Base-by-base conservation (phyloP, 768 basidiomycete genomes). In the Mrakia frigida region DNA sequence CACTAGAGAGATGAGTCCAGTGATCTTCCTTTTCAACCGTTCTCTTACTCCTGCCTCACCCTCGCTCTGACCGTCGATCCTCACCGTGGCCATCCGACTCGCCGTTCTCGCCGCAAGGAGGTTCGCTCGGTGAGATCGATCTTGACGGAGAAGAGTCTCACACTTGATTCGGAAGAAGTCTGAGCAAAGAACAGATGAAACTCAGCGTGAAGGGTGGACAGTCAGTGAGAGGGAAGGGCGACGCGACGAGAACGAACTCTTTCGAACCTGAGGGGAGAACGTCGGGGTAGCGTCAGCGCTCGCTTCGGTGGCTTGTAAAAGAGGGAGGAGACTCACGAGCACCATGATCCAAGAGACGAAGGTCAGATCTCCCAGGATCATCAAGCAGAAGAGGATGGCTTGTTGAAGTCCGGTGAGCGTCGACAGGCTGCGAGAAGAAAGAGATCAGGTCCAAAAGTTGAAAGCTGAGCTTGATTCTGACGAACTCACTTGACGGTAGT, bases 121-220 rank as follows among this genome's bases (percentile, higher is more conserved):
- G 10, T 25, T 56, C 13, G 56, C 56, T 5, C 56, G 56, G 18
- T 56, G 23, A 25, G 56, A 25, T 28, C 56, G 56, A 28, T 56
- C 56, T 25, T 56, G 56, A 28, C 28, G 56, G 10, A 56, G 56
- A 13, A 56, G 56, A 9, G 23, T 28, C n/a, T 56, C 56, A 25
- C 56, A 56, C 56, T 56, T 56, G 56, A 56, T 28, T 3, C 56
- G 56, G 56, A 56, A 56, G 56, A 56, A 56, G 56, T 56, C 56
- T 56, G 56, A 25, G 9, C 25, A 56, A 3, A 11, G 25, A 56
- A 28, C 3, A 25, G 10, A 5, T 4, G 28, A 25, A 6, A 10
- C 43, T 28, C 5, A 56, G 56, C 56, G 25, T 50, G 5, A 18
- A 21, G 46, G 3, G 56, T 3, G 16, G 16, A 23, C 50, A 9